Evolutionary conservation across 495 filamentous ascomycete genomes (phyloP).

Genomic region (Xylaria flabelliformis): DNA sequence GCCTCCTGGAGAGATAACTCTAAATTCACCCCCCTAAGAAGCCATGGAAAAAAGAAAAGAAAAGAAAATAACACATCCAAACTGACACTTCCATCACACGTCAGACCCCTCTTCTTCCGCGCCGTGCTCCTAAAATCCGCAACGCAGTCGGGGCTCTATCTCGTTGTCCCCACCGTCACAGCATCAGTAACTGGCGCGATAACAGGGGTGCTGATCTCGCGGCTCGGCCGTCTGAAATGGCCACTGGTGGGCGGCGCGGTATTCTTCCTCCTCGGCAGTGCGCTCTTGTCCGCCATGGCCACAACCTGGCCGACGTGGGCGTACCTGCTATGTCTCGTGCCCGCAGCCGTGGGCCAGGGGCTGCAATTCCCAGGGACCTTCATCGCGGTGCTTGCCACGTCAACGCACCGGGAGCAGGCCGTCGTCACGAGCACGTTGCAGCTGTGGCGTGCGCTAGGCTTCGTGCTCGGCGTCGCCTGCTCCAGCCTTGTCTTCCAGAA

Average conservation of each 20-base stretch:
- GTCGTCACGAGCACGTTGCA: slow-evolving; percentile 75
- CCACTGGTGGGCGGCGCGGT: slow-evolving; percentile 64
- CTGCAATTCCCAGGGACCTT: slow-evolving; percentile 69
- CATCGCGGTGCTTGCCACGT: slow-evolving; percentile 71
- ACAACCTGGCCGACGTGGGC: slow-evolving; percentile 60
- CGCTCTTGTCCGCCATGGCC: slow-evolving; percentile 55
- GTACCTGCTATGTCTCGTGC: slow-evolving; percentile 69
- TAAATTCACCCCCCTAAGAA: neutral
- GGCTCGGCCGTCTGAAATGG: slow-evolving; percentile 67
- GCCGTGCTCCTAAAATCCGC: slow-evolving; percentile 75
- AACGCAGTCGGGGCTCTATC: slow-evolving; percentile 72
- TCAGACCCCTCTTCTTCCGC: slow-evolving; percentile 76
- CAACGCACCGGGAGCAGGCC: slow-evolving; percentile 72
- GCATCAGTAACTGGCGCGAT: slow-evolving; percentile 65
- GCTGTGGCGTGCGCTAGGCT: slow-evolving; percentile 71
- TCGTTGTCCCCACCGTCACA: slow-evolving; percentile 66
- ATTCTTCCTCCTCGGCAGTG: slow-evolving; percentile 61
- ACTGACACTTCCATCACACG: slow-evolving; percentile 18
- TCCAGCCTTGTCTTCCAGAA: slow-evolving; percentile 82
- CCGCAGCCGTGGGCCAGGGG: slow-evolving; percentile 67
- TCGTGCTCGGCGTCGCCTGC: slow-evolving; percentile 72
- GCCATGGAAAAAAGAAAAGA: too few relatives aligned
- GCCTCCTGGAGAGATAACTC: neutral
- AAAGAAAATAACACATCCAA: neutral
- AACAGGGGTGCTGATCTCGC: slow-evolving; percentile 74